Evolutionary conservation across 306 rosid species (phyloP), one percentile per base, ranked within the genome.

Genomic region (Comarum palustre): DNA sequence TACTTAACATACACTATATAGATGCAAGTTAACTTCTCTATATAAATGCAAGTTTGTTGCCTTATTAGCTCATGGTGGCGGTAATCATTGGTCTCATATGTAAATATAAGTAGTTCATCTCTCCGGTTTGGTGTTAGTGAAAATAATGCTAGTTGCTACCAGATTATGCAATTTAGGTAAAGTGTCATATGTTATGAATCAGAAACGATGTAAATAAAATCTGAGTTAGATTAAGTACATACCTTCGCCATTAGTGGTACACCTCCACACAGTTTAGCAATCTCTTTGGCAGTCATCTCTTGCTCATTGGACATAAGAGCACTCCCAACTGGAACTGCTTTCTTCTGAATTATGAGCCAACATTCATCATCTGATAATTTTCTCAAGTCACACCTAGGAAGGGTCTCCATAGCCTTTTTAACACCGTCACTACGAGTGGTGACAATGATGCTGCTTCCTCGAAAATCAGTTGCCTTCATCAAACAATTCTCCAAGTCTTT

Each of bases 401-500:
- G n/a, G 2, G 36, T 25, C 16, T 57, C 63, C 63, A 57, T 57
- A n/a, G 25, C 17, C 14, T 57, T 5, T 31, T 22, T 41, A 27
- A 59, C 65, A 13, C 8, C 6, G 66, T 1, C 67, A 29, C 65
- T 75, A 11, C 79, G 41, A 0, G 74, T 68, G 15, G 79, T 76
- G 25, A 68, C 61, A 42, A 76, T 43, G 50, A 76, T 27, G 22
- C 17, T 51, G 64, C 34, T 68, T 67, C 74, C 79, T 13, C 5
- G 13, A 8, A 12, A 68, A 57, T 20, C 27, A 15, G 2, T 13
- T 0, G 68, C 11, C 10, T 20, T 31, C 19, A 25, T n/a, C 74
- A 76, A 76, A 57, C 74, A 45, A 6, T 19, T 36, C 3, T 2
- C 42, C 11, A 76, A 31, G 27, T 68, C 31, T 6, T 68, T 34